Conservation (phyloP, 2,329 filamentous ascomycete genomes). For the Fusarium pseudograminearum region DNA sequence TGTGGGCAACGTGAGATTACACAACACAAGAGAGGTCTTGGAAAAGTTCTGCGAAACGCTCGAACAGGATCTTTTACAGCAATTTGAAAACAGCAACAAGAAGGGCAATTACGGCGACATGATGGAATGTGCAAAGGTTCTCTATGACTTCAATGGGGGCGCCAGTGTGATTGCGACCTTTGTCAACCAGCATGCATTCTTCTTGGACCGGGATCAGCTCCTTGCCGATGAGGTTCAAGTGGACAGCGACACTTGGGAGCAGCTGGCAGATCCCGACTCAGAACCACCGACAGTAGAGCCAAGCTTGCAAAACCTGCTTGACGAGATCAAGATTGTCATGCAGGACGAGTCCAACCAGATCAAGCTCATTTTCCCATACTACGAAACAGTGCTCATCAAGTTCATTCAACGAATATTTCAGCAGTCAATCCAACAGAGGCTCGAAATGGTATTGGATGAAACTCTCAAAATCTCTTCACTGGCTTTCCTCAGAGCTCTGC, state of each 20-base stretch:
- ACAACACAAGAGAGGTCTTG: conserved; percentile 86
- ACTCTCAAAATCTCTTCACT: conserved; percentile 91
- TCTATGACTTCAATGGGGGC: conserved; percentile 96
- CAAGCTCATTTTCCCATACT: conserved; percentile 94
- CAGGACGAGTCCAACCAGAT: conserved; percentile 98
- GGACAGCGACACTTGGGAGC: conserved; percentile 86
- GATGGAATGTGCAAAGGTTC: conserved; percentile 94
- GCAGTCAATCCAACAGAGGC: conserved; percentile 94
- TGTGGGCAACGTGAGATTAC: conserved; percentile 55
- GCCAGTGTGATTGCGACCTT: conserved; percentile 95
- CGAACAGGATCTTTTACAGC: conserved; percentile 93
- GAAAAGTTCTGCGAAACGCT: conserved; percentile 97
- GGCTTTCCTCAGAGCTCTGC: conserved; percentile 89
- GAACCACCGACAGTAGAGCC: conserved; percentile 93
- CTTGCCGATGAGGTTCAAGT: conserved; percentile 85
- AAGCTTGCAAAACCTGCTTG: conserved; percentile 89
- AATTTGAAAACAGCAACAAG: conserved; percentile 97
- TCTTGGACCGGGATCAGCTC: conserved; percentile 94
- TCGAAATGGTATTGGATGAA: conserved; percentile 96
- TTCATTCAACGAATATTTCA: conserved; percentile 98
- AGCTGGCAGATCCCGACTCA: conserved; percentile 91
- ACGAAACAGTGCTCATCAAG: conserved; percentile 91
- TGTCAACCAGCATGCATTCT: conserved; percentile 99
- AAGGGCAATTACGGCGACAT: conserved; percentile 97
- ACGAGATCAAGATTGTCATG: conserved; percentile 95